Base-by-base conservation (phyloP, 176 grass and related monocot species). In the Ananas comosus region DNA sequence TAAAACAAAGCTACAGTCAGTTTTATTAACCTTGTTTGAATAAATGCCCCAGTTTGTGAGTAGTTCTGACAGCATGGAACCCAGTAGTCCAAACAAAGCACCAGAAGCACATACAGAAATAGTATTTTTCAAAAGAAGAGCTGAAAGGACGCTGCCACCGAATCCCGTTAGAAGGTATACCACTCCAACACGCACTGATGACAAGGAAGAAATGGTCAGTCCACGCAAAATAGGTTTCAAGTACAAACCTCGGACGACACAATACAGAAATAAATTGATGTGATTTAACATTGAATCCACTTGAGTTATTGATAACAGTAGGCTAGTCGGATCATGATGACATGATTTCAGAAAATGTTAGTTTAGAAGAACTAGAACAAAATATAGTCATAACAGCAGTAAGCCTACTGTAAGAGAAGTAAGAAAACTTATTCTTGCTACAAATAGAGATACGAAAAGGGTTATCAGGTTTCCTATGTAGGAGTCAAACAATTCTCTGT, bases 41-140 rank as follows among this genome's bases (percentile, higher is more conserved):
- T 99, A 99, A 66, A 91, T 93, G 11, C 87, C 85, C 95, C 95
- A 99, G 78, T 93, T 99, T 83, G 86, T 99, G 51, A 99, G 68
- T 17, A 99, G 90, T 51, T 99, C 95, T 78, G 95, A 99, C 79
- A 99, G 94, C 95, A 99, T 94, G 49, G 95, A 88, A 53, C 95
- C 95, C 49, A 99, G 84, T 48, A 99, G 75, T 56, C 95, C 95
- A 84, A 99, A 99, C 53, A 99, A 74, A 75, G 95, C 90, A 66
- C 90, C 94, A 71, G 94, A 99, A 25, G 94, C 94, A 80, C 94
- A 87, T 29, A 99, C 82, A 0, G 95, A 91, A 33, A 86, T 75
- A 52, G 53, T 74, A 66, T 83, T 89, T 19, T 71, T 85, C 63
- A 93, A 78, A 72, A 93, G 88, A 23, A 97, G 86, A 49, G 94